Conservation (phyloP, 2,329 filamentous ascomycete genomes). For the Domatiomyces catenatus region DNA sequence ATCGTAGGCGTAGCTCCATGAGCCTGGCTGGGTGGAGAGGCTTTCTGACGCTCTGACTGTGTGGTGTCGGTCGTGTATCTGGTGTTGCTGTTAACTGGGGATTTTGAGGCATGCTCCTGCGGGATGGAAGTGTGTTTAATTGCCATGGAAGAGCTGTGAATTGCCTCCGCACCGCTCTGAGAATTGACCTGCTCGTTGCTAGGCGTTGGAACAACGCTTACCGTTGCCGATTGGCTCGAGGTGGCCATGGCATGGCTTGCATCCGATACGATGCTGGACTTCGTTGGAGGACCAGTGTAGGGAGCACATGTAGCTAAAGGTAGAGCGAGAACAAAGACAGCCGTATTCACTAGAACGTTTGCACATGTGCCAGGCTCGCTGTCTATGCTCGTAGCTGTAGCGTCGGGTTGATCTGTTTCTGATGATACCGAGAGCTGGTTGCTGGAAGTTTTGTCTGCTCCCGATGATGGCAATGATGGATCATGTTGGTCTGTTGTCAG, state of each 20-base stretch:
- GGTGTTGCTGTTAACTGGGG: constrained; percentile 2
- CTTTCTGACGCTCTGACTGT: constrained; percentile 16
- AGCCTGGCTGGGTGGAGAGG: constrained; percentile 29
- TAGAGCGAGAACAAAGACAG: not conserved
- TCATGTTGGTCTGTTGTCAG: not conserved
- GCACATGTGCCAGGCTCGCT: not conserved
- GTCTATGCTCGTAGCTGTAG: not conserved
- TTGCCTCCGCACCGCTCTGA: not conserved
- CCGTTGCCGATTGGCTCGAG: not conserved
- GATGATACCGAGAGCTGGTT: not conserved
- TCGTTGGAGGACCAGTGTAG: not conserved
- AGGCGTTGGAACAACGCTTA: not conserved
- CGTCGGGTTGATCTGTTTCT: not conserved
- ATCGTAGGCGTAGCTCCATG: constrained; percentile 58
- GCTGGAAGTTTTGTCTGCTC: not conserved
- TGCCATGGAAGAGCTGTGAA: constrained; percentile 1
- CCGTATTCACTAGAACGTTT: not conserved
- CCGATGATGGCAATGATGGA: not conserved
- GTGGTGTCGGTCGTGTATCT: constrained; percentile 2
- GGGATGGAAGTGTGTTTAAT: not conserved
- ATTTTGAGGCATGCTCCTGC: not conserved
- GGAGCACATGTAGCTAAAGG: not conserved
- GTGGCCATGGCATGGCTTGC: not conserved
- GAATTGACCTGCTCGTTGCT: not conserved
- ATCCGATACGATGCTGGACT: not conserved